These are phyloP conservation scores for Skeletonema tropicum DNA, from an alignment of 108 stramenopile species.

Conservation along the genomic window DNA sequence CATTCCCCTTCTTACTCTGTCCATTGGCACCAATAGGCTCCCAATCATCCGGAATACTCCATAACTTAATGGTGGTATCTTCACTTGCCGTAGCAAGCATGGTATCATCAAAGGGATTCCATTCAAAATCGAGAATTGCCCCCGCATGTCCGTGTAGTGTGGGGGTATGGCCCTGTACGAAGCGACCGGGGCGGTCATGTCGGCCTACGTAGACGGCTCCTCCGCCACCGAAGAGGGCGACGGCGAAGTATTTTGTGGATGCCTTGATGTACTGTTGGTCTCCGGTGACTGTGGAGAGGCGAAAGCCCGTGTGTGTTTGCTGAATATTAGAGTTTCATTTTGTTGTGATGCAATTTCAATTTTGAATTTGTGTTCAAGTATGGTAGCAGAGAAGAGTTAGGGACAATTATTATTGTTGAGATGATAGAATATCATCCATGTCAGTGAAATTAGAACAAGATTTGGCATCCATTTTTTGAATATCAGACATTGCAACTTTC, in stretches of 20 bases:
- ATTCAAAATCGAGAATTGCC: constrained; percentile 96
- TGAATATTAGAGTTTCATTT: not conserved
- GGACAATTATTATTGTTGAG: not conserved
- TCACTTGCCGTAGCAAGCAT: constrained; percentile 93
- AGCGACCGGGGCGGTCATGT: constrained; percentile 88
- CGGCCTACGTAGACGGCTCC: constrained; percentile 92
- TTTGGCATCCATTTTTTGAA: not conserved
- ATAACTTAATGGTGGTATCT: constrained; percentile 96
- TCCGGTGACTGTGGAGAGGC: constrained; percentile 93
- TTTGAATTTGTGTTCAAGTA: not conserved
- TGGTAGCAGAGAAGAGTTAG: not conserved
- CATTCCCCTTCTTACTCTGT: constrained; percentile 72
- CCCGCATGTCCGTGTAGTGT: constrained; percentile 92
- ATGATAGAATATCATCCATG: not conserved
- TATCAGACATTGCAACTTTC: not conserved
- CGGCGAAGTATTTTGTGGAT: constrained; percentile 97
- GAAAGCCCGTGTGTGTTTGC: constrained; percentile 70
- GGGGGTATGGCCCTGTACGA: constrained; percentile 72
- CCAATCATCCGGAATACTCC: constrained; percentile 95
- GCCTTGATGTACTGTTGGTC: constrained; percentile 99
- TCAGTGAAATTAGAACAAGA: not conserved
- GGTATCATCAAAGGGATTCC: constrained; percentile 96
- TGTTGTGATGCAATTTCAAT: not conserved
- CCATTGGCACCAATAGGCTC: constrained; percentile 93
- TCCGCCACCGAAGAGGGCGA: constrained; percentile 93